phyloP scores from a whole-genome alignment of 129 eudicot genomes.

The Artemisia annua region DNA sequence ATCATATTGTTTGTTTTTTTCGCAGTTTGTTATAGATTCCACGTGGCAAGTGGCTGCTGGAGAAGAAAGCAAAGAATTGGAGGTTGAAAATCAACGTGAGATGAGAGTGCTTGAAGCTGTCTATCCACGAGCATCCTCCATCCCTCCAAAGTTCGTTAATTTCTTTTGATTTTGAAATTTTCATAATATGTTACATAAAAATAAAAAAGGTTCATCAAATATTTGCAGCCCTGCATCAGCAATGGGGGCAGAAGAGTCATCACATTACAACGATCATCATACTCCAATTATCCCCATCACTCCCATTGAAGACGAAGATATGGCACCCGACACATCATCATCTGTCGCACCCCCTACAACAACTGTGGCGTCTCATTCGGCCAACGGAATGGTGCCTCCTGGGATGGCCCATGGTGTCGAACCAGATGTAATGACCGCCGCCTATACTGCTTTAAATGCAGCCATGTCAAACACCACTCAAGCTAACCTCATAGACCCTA shows the following conservation, averaged over 20 bases:
- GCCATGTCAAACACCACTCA: conserved; percentile 52
- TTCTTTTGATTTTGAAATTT: not conserved
- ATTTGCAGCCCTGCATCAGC: conserved; percentile 58
- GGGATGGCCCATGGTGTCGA: conserved; percentile 39
- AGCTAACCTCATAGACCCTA: conserved; percentile 59
- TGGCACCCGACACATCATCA: conserved; percentile 36
- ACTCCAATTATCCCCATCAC: conserved; percentile 71
- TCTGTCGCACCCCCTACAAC: conserved; percentile 10
- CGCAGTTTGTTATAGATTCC: conserved; percentile 60
- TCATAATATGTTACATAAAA: not conserved
- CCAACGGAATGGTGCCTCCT: conserved; percentile 30
- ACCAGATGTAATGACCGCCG: conserved; percentile 54
- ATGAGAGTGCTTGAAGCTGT: conserved; percentile 84
- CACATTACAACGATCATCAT: conserved; percentile 33
- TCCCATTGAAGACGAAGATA: conserved; percentile 89
- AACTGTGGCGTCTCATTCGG: conserved; percentile 23
- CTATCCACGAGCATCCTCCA: conserved; percentile 82
- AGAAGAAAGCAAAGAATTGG: conserved; percentile 81
- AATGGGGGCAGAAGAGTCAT: conserved; percentile 34
- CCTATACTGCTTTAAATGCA: conserved; percentile 60
- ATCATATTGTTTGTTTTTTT: conserved; percentile 7
- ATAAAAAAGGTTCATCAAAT: not conserved
- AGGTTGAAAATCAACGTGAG: conserved; percentile 63
- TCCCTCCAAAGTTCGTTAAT: conserved; percentile 67
- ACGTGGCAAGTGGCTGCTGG: conserved; percentile 80